Base-by-base conservation (phyloP, 371 early-diverging fungal species). In the Actinomortierella wolfii region DNA sequence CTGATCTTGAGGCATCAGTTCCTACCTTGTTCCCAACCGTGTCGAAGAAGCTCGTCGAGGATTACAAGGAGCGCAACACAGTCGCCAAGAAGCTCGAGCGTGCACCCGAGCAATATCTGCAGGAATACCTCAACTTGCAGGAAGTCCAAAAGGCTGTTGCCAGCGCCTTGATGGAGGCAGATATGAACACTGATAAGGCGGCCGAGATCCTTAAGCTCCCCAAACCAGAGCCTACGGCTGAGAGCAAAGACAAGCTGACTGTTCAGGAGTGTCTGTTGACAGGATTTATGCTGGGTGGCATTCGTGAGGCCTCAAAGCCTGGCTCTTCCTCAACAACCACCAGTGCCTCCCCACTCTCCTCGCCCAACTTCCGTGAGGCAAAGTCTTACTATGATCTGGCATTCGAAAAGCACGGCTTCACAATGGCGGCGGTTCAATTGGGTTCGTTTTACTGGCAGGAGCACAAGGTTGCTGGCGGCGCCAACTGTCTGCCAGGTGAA, bases 371-470 rank as follows among this genome's bases (percentile, higher is more conserved):
- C 65, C 76, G 78, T 39, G 79, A 81, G 26, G 86, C 86, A 15
- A 86, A 84, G 59, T 55, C 40, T 24, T 71, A 81, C 21, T 76
- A 83, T 26, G 83, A 83, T 48, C 76, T 78, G 58, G 83, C 83
- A n/a, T 77, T 86, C 41, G 77, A 80, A 14, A 68, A 79, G 56
- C 58, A 58, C 55, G 77, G 77, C 0, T 84, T 81, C 66, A 73
- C 83, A 11, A 84, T 86, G 86, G 84, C 84, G 26, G 84, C 83
- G 28, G 86, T 84, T 17, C 86, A 86, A 61, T 68, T 84, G 41
- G 84, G 84, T 0, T 83, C 83, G 3, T 70, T 84, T 43, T 86
- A 84, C 57, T 64, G 78, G 47, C 84, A 84, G 61, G 86, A 86
- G 61, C 76, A 76, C 44, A 81, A 81, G 59, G 68, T 81, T 49